These are phyloP conservation scores for Gnomoniopsis sp. DNA, from an alignment of 2,329 filamentous ascomycete species.

Conservation along the genomic window DNA sequence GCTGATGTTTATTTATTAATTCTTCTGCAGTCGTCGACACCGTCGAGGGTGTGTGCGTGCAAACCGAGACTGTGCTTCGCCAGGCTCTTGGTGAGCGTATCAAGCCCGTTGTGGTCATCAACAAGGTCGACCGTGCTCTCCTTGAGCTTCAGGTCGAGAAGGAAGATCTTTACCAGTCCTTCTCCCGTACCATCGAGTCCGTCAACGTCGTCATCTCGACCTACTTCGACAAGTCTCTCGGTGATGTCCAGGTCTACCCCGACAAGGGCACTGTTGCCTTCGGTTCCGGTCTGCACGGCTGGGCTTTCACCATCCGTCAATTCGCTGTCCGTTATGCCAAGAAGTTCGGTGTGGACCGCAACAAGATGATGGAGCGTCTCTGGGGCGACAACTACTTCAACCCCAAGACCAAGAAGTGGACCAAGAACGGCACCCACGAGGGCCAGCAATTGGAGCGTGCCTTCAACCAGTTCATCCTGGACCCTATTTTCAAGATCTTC, in stretches of 20 bases:
- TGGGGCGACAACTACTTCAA: slow-evolving; percentile 99
- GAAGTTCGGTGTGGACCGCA: slow-evolving; percentile 99
- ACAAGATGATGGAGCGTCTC: slow-evolving; percentile 99
- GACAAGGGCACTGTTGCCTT: slow-evolving; percentile 97
- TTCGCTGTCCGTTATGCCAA: slow-evolving; percentile 95
- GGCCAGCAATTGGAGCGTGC: slow-evolving; percentile 93
- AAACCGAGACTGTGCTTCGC: slow-evolving; percentile 99
- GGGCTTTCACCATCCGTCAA: slow-evolving; percentile 98
- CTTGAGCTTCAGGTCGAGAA: slow-evolving; percentile 98
- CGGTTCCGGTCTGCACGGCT: slow-evolving; percentile 99
- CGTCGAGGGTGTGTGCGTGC: slow-evolving; percentile 99
- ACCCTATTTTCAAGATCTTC: slow-evolving; percentile 99
- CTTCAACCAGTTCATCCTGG: slow-evolving; percentile 99
- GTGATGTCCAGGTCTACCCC: slow-evolving; percentile 98
- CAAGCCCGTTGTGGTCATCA: slow-evolving; percentile 99
- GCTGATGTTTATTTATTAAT: not conserved
- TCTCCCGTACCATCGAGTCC: slow-evolving; percentile 98
- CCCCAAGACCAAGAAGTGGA: slow-evolving; percentile 99
- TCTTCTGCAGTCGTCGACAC: slow-evolving; percentile 78
- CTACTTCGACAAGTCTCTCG: slow-evolving; percentile 94
- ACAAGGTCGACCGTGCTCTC: slow-evolving; percentile 99
- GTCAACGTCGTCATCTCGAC: slow-evolving; percentile 99
- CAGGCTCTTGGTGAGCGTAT: slow-evolving; percentile 99
- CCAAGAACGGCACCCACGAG: slow-evolving; percentile 77
- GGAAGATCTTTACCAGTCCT: slow-evolving; percentile 99